phyloP scores from a whole-genome alignment of 257 asterid genomes.

The Solanum clarkiae region DNA sequence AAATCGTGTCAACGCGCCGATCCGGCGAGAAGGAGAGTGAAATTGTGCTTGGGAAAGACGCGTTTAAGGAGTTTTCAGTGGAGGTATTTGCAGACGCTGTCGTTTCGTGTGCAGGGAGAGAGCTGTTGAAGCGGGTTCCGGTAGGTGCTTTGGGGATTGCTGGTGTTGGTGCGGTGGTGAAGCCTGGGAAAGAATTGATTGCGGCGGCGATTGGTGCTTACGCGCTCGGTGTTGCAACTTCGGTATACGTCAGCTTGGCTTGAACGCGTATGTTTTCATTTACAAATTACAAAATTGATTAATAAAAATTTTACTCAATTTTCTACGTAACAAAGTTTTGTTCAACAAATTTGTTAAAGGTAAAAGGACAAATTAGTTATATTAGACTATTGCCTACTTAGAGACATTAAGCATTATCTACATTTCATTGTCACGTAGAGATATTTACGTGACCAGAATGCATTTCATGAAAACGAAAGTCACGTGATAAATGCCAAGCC shows the following conservation, averaged over 20 bases:
- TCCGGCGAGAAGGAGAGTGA: conserved; percentile 9
- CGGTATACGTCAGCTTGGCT: conserved; percentile 28
- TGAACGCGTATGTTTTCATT: not conserved
- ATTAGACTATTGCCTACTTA: not conserved
- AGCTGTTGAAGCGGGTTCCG: conserved; percentile 41
- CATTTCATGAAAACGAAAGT: not conserved
- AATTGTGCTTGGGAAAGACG: conserved; percentile 26
- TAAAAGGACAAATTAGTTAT: not conserved
- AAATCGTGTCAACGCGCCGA: conserved; percentile 16
- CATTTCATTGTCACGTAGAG: not conserved
- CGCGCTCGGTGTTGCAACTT: conserved; percentile 56
- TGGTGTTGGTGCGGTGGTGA: conserved; percentile 45
- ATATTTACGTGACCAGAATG: not conserved
- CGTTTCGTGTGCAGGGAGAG: conserved; percentile 30
- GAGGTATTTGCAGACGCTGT: conserved; percentile 44
- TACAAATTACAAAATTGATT: not conserved
- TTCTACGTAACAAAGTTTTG: not conserved
- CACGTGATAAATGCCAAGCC: not conserved
- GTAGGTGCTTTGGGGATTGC: conserved; percentile 64
- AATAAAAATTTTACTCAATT: too few relatives aligned
- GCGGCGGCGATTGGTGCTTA: conserved; percentile 67
- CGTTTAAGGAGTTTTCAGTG: conserved; percentile 42
- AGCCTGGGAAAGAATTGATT: conserved; percentile 38
- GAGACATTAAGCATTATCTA: not conserved
- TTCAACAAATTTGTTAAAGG: not conserved